Evolutionary conservation across 371 early-diverging fungal species (phyloP).

Genomic region (Mucor irregularis): DNA sequence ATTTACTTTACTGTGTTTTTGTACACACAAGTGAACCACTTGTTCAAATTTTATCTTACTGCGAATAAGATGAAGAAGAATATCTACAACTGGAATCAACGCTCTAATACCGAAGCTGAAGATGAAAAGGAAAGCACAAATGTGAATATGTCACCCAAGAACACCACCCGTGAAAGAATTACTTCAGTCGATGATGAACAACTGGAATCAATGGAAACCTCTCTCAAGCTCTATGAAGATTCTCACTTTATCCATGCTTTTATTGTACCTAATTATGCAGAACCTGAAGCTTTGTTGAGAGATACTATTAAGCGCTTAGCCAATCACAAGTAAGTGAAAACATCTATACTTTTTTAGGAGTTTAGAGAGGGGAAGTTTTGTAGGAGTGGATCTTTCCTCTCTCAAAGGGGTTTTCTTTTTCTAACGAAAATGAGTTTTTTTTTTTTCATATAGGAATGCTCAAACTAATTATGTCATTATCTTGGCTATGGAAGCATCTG

Average conservation of each 20-base stretch:
- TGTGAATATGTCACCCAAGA: not conserved
- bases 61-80: conserved; percentile 41
- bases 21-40: conserved; percentile 54
- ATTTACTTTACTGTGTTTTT: conserved; percentile 52
- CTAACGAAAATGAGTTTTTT: not conserved
- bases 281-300: conserved; percentile 51
- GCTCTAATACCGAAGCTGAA: not conserved
- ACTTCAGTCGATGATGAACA: conserved; percentile 28
- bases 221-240: conserved; percentile 32
- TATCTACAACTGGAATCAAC: conserved; percentile 49
- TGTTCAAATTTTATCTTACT: conserved; percentile 55
- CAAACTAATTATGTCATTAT: conserved; percentile 52
- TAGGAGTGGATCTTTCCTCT: no score
- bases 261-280: conserved; percentile 63
- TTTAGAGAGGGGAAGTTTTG: not conserved
- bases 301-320: conserved; percentile 49
- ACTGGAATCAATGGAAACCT: conserved; percentile 48
- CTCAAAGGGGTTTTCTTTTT: not conserved
- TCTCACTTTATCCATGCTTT: conserved; percentile 48
- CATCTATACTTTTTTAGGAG: not conserved
- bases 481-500: conserved; percentile 75
- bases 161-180: conserved; percentile 24
- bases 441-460: conserved; percentile 27
- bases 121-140: not conserved
- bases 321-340: conserved; percentile 45